Evolutionary conservation across 768 basidiomycete species (phyloP).

Genomic region (Tulasnella sp.): DNA sequence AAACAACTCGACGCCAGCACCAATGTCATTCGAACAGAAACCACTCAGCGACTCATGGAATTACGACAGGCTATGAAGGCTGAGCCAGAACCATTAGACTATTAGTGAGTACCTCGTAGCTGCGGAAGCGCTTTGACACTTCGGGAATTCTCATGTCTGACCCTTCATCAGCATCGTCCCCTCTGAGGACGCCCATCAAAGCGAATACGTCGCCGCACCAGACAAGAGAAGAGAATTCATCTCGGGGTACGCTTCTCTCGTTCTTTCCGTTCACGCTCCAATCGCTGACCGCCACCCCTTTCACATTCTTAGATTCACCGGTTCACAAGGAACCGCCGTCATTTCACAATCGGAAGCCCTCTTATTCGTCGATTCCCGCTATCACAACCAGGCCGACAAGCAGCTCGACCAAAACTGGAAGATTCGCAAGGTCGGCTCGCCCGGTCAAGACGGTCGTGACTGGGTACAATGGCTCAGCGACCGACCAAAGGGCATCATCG

Average conservation of each 20-base stretch:
- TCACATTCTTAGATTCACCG: conserved; percentile 35
- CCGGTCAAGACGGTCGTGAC: conserved; percentile 1
- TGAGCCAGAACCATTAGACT: conserved; percentile 18
- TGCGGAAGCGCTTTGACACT: neutral
- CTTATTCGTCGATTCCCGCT: conserved; percentile 73
- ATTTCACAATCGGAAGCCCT: conserved; percentile 56
- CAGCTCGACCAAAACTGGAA: conserved; percentile 69
- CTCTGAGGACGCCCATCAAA: conserved; percentile 71
- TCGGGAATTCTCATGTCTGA: neutral
- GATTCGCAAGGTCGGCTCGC: conserved; percentile 40
- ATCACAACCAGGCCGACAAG: conserved; percentile 65
- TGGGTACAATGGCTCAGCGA: conserved; percentile 14
- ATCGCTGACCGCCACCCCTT: neutral
- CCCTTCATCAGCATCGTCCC: conserved; percentile 3
- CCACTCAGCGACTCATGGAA: conserved; percentile 14
- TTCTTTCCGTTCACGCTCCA: neutral
- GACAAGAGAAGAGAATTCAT: conserved; percentile 74
- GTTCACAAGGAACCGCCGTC: conserved; percentile 63
- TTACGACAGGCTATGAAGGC: conserved; percentile 17
- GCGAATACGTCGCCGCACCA: conserved; percentile 65
- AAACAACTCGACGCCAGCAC: conserved; percentile 11
- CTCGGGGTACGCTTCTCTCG: conserved; percentile 28
- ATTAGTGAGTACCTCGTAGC: conserved; percentile 14
- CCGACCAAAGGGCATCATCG: conserved; percentile 25
- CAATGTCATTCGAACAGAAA: conserved; percentile 14